Base-by-base conservation (phyloP, 2,329 filamentous ascomycete species). In the Nigrospora sphaerica region DNA sequence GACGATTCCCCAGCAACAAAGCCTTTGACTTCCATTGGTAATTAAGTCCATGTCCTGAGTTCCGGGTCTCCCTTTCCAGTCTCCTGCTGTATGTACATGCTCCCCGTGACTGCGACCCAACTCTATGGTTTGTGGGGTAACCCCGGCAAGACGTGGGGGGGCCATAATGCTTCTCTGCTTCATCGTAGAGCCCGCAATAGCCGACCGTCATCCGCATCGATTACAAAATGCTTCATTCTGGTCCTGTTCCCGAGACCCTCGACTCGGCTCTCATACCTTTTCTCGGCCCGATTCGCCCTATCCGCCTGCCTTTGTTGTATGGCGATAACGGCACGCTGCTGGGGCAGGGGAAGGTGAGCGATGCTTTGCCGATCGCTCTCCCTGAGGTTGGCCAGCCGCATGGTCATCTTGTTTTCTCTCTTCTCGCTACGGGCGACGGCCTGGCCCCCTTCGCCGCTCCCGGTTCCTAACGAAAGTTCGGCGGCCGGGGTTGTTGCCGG, bases 261-360 rank as follows among this genome's bases (percentile, higher is more conserved):
- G 33, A 58, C 34, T 17, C 57, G 49, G 33, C 51, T 52, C 42
- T 45, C 46, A 23, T 50, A 49, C 39, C 54, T 52, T n/a, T 44
- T 44, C 28, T 53, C 53, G 2, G 47, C 47, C 32, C 49, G 44
- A 19, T 45, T 44, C 16, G 53, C 61, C 49, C 56, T 58, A 18
- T 60, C 55, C 41, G 54, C 44, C 51, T 63, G 59, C 47, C 56
- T 58, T 41, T 61, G 52, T 40, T 57, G 58, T 35, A 52, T 54
- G 31, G 52, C 37, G 14, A 65, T 47, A 4, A 61, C 35, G 4
- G 57, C 51, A 3, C 60, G 51, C 49, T 63, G 60, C 46, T 64
- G 53, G 10, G 59, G 49, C 12, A 49, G 34, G 1, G 62, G 52
- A n/a, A 65, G 54, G 32, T 62, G 62, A 0, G 54, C 47, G 2